These are phyloP conservation scores for Zygosaccharomyces bailii DNA, from an alignment of 805 yeast species.

Conservation along the genomic window DNA sequence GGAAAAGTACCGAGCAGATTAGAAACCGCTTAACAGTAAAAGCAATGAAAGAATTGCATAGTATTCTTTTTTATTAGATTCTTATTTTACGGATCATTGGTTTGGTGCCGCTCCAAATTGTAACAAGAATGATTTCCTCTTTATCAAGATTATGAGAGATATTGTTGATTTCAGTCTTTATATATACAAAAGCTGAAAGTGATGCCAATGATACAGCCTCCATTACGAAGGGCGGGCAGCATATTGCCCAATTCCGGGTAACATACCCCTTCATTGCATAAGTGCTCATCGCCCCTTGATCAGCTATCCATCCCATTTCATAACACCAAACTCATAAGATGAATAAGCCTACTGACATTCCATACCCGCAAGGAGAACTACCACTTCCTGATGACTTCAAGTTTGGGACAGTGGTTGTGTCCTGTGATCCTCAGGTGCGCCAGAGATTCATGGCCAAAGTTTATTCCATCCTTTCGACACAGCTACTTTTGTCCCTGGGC, in stretches of 20 bases:
- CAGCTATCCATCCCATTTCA: neutral
- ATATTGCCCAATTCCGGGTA: neutral
- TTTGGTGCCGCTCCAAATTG: no score
- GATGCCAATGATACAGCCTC: neutral
- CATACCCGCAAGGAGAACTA: constrained; percentile 6
- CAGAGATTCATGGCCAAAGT: constrained; percentile 77
- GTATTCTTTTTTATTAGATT: no score
- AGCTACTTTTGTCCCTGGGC: constrained; percentile 57
- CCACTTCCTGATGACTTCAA: constrained; percentile 72
- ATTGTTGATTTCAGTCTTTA: no score
- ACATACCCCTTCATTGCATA: neutral
- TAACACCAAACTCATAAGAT: neutral
- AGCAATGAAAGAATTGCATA: no score
- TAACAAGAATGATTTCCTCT: no score
- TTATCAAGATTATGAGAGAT: no score
- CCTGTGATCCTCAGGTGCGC: constrained; percentile 72
- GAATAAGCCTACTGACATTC: constrained; percentile 4
- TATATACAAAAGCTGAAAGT: neutral
- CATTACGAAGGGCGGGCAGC: neutral
- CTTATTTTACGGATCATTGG: no score
- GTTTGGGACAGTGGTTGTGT: constrained; percentile 70
- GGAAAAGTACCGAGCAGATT: no score
- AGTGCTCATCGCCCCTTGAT: neutral
- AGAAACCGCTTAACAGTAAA: no score
- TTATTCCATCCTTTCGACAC: constrained; percentile 64